phyloP scores from a whole-genome alignment of 306 rosid genomes.

The Quercus bicolor region DNA sequence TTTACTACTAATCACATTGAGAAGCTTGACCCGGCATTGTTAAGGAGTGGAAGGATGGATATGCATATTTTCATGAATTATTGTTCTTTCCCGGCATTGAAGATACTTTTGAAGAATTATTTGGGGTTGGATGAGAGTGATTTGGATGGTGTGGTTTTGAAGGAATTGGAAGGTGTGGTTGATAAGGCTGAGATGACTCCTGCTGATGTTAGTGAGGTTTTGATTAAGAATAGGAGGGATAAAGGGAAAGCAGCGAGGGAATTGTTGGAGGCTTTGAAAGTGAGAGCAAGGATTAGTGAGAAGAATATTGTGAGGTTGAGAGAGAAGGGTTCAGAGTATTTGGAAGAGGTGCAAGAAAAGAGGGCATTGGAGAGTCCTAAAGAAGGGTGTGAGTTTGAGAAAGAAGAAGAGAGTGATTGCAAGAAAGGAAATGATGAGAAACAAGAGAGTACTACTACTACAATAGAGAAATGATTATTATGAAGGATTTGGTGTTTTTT shows the following conservation, averaged over 20 bases:
- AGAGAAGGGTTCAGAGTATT: constrained; percentile 8
- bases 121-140: constrained; percentile 48
- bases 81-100: constrained; percentile 61
- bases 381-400: constrained; percentile 45
- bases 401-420: constrained; percentile 35
- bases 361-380: constrained; percentile 90
- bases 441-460: background rate
- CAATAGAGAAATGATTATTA: constrained; percentile 13
- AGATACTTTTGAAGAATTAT: constrained; percentile 72
- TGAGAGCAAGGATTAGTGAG: constrained; percentile 37
- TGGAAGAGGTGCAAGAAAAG: constrained; percentile 81
- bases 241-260: constrained; percentile 52
- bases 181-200: constrained; percentile 81
- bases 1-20: constrained; percentile 94
- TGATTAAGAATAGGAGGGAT: constrained; percentile 73
- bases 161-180: constrained; percentile 46
- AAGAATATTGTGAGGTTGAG: constrained; percentile 26
- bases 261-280: constrained; percentile 57
- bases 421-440: constrained; percentile 40
- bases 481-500: background rate
- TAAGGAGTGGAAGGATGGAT: constrained; percentile 94
- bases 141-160: constrained; percentile 16
- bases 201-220: constrained; percentile 85
- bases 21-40: constrained; percentile 91
- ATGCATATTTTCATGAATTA: constrained; percentile 88